Base-by-base conservation (phyloP, 495 filamentous ascomycete species). In the Neurospora sp. region DNA sequence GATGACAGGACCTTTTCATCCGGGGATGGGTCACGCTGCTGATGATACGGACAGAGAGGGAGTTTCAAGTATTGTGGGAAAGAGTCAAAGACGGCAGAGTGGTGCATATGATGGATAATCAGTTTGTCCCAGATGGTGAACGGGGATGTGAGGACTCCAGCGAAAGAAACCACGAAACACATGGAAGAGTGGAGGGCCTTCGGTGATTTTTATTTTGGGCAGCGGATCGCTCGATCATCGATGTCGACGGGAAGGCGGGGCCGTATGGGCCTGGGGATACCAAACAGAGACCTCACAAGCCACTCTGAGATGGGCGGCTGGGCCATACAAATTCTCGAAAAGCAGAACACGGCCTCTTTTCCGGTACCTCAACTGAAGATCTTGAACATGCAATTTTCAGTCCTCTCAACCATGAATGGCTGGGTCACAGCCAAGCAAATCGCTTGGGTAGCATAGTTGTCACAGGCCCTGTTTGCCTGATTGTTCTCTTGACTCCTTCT, bases 131-230 rank as follows among this genome's bases (percentile, higher is more conserved):
- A 61, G 53, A 61, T 61, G 53, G 16, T 61, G 53, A 61, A 31
- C 22, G 53, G 53, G 53, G 53, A 65, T 35, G 9, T 65, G 68
- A 35, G 53, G 39, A 41, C 35, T 45, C 71, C 41, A 69, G 61
- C 71, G 35, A 75, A 70, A 71, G 48, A 70, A 44, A 61, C 69
- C 70, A 42, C 72, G 72, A 72, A 70, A 71, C 41, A 22, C 74
- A 71, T 77, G 75, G 75, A 75, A 74, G 70, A 69, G 27, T 68
- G 38, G 69, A 71, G 72, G 76, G 59, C 71, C 69, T 71, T 75
- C 69, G 73, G 75, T 73, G 69, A 68, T 72, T 74, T 75, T 69
- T 69, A 69, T 69, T 69, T 22, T 39, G 71, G 61, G 40, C 70
- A 69, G 39, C 40, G 68, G 38, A 44, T 74, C 73, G 70, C 73